phyloP scores from a whole-genome alignment of 2,329 filamentous ascomycete species.

The Colletotrichum neosansevieriae region DNA sequence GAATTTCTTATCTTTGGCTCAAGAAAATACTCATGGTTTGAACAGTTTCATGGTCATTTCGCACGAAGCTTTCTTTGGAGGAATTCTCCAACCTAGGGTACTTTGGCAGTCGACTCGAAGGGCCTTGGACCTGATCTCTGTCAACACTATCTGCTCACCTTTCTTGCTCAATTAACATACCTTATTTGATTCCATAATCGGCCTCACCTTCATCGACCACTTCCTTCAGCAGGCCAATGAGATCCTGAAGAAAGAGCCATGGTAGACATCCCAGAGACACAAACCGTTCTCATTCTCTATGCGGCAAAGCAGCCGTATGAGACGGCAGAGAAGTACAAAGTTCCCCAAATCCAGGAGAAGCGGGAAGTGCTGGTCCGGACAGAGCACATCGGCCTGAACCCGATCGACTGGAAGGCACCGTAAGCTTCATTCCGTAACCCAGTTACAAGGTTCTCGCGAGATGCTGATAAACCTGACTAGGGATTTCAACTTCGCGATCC shows the following conservation, averaged over 20 bases:
- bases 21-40: background rate
- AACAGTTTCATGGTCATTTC: constrained; percentile 6
- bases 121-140: too few relatives aligned
- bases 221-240: constrained; percentile 10
- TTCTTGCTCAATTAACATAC: background rate
- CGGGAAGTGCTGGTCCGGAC: constrained; percentile 73
- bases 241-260: constrained; percentile 18
- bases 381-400: constrained; percentile 77
- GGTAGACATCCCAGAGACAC: constrained; percentile 45
- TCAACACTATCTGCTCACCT: background rate
- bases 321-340: constrained; percentile 55
- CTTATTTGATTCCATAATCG: constrained; percentile 3
- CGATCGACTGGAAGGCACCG: constrained; percentile 82
- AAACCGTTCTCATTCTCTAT: constrained; percentile 63
- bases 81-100: too few relatives aligned
- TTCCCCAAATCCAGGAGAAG: constrained; percentile 55
- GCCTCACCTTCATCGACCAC: background rate
- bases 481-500: constrained; percentile 78
- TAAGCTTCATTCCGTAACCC: constrained; percentile 54
- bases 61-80: too few relatives aligned
- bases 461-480: constrained; percentile 44
- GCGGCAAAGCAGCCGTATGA: constrained; percentile 63
- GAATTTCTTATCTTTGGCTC: constrained; percentile 3
- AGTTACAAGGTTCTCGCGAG: background rate
- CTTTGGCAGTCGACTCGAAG: too few relatives aligned